Conservation (phyloP, 345 rosid genomes). For the Reutealis trisperma region DNA sequence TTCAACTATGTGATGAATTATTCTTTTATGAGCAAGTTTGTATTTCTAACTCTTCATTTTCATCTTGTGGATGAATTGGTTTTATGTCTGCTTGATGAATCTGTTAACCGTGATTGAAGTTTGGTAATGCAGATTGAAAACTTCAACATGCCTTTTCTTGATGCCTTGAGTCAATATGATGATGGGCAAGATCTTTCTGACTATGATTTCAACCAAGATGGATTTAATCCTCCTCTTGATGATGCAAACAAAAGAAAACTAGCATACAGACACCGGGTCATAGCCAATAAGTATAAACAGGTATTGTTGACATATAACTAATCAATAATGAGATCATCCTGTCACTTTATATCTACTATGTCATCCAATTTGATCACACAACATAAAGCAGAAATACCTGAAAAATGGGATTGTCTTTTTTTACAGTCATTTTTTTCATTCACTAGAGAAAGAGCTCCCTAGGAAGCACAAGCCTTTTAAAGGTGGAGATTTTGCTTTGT, state of each 20-base stretch:
- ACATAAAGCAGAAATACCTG: neutral
- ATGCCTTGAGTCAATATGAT: slow-evolving; percentile 57
- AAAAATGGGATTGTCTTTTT: neutral
- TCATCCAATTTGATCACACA: neutral
- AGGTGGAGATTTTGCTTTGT: neutral
- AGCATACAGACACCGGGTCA: slow-evolving; percentile 69
- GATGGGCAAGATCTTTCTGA: slow-evolving; percentile 70
- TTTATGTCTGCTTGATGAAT: neutral
- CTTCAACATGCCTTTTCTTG: slow-evolving; percentile 74
- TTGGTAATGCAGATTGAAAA: slow-evolving; percentile 63
- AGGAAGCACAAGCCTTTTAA: neutral
- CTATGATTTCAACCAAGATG: slow-evolving; percentile 68
- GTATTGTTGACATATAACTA: slow-evolving; percentile 33
- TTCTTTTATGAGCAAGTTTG: slow-evolving; percentile 86
- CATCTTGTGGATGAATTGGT: neutral
- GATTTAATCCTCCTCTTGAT: slow-evolving; percentile 51
- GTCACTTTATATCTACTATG: neutral
- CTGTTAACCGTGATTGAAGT: neutral
- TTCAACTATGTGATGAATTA: slow-evolving; percentile 59
- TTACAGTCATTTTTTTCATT: neutral
- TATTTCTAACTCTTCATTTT: neutral
- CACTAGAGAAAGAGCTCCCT: neutral
- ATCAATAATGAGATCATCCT: slow-evolving; percentile 3
- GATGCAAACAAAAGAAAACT: slow-evolving; percentile 67
- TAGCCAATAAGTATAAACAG: slow-evolving; percentile 58